phyloP scores from a whole-genome alignment of 495 filamentous ascomycete species.

The Xylaria scruposa region DNA sequence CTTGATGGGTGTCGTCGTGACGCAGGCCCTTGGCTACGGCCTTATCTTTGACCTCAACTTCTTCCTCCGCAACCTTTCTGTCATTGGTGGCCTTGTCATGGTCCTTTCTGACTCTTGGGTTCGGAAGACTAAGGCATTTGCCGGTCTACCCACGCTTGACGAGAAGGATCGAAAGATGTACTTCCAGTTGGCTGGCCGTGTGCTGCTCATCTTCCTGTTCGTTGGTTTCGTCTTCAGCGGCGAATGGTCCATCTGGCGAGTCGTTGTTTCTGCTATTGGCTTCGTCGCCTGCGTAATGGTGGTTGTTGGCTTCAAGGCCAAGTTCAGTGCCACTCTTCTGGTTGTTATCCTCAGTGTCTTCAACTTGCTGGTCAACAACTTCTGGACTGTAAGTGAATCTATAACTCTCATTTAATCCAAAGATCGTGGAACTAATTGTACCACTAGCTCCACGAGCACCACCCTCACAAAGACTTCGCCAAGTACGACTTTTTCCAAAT shows the following conservation, averaged over 20 bases:
- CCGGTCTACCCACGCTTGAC: constrained; percentile 89
- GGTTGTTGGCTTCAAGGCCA: constrained; percentile 98
- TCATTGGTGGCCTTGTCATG: constrained; percentile 96
- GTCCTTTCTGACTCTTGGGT: constrained; percentile 98
- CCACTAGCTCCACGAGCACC: constrained; percentile 90
- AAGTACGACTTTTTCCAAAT: constrained; percentile 99
- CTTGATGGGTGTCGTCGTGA: constrained; percentile 87
- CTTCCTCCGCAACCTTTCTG: constrained; percentile 97
- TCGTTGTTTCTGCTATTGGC: constrained; percentile 82
- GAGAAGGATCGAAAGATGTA: constrained; percentile 99
- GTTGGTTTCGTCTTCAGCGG: constrained; percentile 95
- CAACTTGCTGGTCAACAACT: constrained; percentile 98
- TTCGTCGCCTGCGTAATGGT: constrained; percentile 97
- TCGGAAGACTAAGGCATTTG: constrained; percentile 95
- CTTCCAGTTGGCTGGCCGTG: constrained; percentile 94
- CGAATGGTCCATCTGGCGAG: constrained; percentile 84
- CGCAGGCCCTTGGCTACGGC: constrained; percentile 96
- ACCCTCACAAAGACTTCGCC: constrained; percentile 99
- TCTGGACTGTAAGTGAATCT: constrained; percentile 87
- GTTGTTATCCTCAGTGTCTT: constrained; percentile 95
- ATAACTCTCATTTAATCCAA: neutral
- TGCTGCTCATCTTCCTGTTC: constrained; percentile 97
- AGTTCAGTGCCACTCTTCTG: constrained; percentile 93
- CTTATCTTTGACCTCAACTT: constrained; percentile 99
- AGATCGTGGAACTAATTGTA: neutral